Evolutionary conservation across 140 eudicot genomes (phyloP), one percentile per base, ranked within the genome.

Genomic region (Flaveria floridana): DNA sequence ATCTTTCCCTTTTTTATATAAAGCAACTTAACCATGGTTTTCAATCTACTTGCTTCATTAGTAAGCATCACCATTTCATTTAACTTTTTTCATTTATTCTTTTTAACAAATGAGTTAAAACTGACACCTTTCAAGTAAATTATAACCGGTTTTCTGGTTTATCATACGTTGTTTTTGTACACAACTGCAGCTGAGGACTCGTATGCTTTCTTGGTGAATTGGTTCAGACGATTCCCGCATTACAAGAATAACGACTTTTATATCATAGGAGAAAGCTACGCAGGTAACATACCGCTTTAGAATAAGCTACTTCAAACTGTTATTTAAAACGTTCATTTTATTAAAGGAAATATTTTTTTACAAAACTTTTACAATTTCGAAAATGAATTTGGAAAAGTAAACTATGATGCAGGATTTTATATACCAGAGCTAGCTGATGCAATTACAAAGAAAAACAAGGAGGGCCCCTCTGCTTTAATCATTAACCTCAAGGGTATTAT

Each of bases 371-470:
- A 57, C 10, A 1, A 20, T 21, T 57, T 1, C 1, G 34, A 25
- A 59, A 59, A 25, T 61, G 41, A 58, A 21, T 7, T 58, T 9
- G 23, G 2, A 61, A 30, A 63, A 30, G 30, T 37, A 10, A 34
- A 64, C 21, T 21, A 55, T 76, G 70, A 65, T 67, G 23, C 87
- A 87, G 92, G 92, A 7, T 85, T 77, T 78, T 88, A 88, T 63
- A 83, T 88, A 78, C 93, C 94, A 16, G 88, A 88, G 83, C 73
- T 88, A 37, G 90, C 94, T n/a, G 86, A 88, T 77, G 70, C 81
- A 55, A 85, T 88, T 62, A 77, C 83, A 62, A 85, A 80, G 77
- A 84, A 61, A 68, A 87, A 85, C 53, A 67, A 3, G 72, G 78
- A 61, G 58, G 76, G 10, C 23, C 25, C 65, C 50, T 59, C 89